These are phyloP conservation scores for Calocybe cyanea DNA, from an alignment of 768 basidiomycete species.

Conservation along the genomic window DNA sequence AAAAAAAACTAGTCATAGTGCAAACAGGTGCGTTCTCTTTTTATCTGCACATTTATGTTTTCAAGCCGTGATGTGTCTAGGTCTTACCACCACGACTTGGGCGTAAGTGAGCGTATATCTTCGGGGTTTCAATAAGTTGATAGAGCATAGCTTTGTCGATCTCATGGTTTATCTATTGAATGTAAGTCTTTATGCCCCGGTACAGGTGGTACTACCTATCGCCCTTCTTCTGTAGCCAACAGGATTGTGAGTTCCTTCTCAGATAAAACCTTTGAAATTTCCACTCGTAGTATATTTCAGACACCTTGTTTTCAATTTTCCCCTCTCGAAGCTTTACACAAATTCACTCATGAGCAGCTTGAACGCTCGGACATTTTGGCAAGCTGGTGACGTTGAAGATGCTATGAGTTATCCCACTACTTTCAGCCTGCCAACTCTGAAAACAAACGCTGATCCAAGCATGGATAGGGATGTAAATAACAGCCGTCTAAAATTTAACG, in stretches of 20 bases:
- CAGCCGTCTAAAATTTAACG: too few species aligned
- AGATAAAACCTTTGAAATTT: not conserved
- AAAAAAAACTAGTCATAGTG: constrained; percentile 22
- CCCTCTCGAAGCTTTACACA: constrained; percentile 37
- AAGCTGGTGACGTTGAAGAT: constrained; percentile 13
- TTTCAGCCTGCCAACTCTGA: too few species aligned
- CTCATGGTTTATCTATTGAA: constrained; percentile 24
- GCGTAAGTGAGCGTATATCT: constrained; percentile 14
- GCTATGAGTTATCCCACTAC: too few species aligned
- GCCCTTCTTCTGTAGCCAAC: constrained; percentile 13
- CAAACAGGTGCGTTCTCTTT: constrained; percentile 22
- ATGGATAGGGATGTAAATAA: too few species aligned
- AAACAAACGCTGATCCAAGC: too few species aligned
- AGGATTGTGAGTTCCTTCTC: constrained; percentile 18
- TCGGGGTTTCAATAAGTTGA: not conserved
- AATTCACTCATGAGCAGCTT: constrained; percentile 38
- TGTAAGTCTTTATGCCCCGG: constrained; percentile 10
- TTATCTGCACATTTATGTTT: not conserved
- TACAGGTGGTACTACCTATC: not conserved
- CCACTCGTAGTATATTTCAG: constrained; percentile 16
- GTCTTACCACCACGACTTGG: constrained; percentile 25
- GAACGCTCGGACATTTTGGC: constrained; percentile 31
- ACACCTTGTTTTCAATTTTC: constrained; percentile 35
- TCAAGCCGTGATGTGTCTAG: too few species aligned
- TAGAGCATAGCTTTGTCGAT: constrained; percentile 18